Evolutionary conservation across 345 rosid genomes (phyloP).

Genomic region (Eucalyptus brandiana): DNA sequence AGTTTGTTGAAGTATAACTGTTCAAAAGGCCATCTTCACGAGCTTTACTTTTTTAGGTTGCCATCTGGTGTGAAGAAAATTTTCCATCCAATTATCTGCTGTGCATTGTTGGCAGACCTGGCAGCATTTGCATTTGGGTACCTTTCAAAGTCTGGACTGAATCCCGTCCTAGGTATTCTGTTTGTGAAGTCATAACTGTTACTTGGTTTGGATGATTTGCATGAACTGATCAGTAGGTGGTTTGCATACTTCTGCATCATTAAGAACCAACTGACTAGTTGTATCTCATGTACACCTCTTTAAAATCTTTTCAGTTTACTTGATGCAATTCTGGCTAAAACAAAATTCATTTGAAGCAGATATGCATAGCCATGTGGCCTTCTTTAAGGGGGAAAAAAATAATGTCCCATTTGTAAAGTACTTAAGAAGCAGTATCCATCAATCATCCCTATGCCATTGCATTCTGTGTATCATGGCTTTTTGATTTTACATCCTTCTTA

Average conservation of each 20-base stretch:
- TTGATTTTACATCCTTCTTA: background rate
- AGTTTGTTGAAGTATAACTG: background rate
- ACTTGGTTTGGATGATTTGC: background rate
- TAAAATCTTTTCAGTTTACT: background rate
- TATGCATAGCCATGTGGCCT: background rate
- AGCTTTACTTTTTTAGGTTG: constrained; percentile 28
- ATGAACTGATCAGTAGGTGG: background rate
- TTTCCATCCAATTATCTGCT: constrained; percentile 85
- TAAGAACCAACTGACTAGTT: background rate
- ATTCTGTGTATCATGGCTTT: background rate
- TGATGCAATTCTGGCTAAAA: background rate
- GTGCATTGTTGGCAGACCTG: constrained; percentile 71
- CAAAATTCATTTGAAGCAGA: background rate
- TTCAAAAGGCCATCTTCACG: background rate
- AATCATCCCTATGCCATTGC: background rate
- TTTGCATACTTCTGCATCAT: background rate
- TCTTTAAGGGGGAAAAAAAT: background rate
- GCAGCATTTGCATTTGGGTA: constrained; percentile 81
- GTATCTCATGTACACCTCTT: background rate
- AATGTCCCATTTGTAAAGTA: background rate
- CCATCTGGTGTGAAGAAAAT: constrained; percentile 65
- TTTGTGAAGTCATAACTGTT: background rate
- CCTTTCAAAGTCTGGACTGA: constrained; percentile 64
- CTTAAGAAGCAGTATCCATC: background rate
- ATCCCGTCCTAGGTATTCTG: constrained; percentile 69